phyloP scores from a whole-genome alignment of 345 rosid species.

The Garcia nutans region DNA sequence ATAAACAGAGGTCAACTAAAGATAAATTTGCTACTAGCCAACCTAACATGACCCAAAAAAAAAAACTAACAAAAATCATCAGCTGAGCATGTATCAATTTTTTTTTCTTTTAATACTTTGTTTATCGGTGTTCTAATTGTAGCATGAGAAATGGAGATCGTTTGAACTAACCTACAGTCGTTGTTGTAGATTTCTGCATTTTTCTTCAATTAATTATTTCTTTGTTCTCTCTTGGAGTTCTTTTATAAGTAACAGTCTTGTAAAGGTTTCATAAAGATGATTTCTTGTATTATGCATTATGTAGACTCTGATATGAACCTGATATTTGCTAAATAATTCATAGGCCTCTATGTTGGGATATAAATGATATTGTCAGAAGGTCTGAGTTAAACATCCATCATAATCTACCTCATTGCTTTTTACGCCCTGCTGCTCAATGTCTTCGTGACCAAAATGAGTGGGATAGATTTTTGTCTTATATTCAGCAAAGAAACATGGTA shows the following conservation, averaged over 20 bases:
- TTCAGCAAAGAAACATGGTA: conserved; percentile 25
- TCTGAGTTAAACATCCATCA: conserved; percentile 4
- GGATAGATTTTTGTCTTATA: conserved; percentile 27
- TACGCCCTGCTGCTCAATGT: conserved; percentile 29
- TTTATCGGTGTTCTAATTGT: background rate
- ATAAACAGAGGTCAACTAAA: background rate
- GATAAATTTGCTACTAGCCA: background rate
- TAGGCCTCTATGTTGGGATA: conserved; percentile 24
- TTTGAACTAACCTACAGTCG: background rate
- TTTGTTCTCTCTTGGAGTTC: background rate
- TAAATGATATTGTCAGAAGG: conserved; percentile 19
- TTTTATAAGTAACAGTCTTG: background rate
- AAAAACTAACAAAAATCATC: background rate
- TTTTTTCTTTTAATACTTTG: background rate
- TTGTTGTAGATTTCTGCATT: background rate
- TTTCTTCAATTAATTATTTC: background rate
- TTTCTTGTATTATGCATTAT: background rate
- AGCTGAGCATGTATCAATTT: background rate
- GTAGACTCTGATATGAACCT: background rate
- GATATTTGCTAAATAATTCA: conserved; percentile 2
- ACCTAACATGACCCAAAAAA: background rate
- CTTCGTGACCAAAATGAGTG: conserved; percentile 30
- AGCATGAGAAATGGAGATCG: background rate
- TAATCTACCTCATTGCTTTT: conserved; percentile 16
- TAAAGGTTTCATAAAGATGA: background rate